Evolutionary conservation across 441 rosid species (phyloP).

Genomic region (Gossypium davidsonii): DNA sequence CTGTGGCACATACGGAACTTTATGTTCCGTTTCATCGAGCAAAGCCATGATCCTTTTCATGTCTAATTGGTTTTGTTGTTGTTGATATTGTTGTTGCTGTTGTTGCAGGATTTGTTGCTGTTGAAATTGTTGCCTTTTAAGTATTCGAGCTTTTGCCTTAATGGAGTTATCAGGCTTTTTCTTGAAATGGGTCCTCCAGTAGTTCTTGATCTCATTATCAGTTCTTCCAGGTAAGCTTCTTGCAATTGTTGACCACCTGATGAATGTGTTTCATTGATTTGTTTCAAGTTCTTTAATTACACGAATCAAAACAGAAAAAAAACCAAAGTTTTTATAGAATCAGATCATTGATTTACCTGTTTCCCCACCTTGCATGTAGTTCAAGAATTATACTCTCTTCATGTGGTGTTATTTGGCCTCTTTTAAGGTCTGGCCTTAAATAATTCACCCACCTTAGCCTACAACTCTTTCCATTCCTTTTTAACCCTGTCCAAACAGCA

Average conservation of each 20-base stretch:
- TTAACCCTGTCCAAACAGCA: conserved; percentile 40
- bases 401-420: conserved; percentile 84
- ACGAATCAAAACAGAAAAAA: background rate
- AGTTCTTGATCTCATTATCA: conserved; percentile 85
- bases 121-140: conserved; percentile 67
- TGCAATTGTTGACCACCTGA: conserved; percentile 90
- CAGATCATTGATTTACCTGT: conserved; percentile 42
- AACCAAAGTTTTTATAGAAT: background rate
- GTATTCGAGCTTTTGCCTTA: conserved; percentile 43
- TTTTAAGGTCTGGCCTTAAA: conserved; percentile 89
- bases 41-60: conserved; percentile 51
- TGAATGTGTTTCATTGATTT: background rate
- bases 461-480: conserved; percentile 90
- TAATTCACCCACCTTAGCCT: conserved; percentile 95
- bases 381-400: conserved; percentile 79
- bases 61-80: conserved; percentile 51
- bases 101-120: conserved; percentile 24
- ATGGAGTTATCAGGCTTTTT: conserved; percentile 47
- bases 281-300: background rate
- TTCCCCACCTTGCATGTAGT: conserved; percentile 88
- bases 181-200: conserved; percentile 95
- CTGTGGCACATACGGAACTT: conserved; percentile 28
- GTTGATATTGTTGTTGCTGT: conserved; percentile 26
- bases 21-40: conserved; percentile 46
- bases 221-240: conserved; percentile 90